phyloP scores from a whole-genome alignment of 2,329 filamentous ascomycete genomes.

The Didymellaceae sp. region DNA sequence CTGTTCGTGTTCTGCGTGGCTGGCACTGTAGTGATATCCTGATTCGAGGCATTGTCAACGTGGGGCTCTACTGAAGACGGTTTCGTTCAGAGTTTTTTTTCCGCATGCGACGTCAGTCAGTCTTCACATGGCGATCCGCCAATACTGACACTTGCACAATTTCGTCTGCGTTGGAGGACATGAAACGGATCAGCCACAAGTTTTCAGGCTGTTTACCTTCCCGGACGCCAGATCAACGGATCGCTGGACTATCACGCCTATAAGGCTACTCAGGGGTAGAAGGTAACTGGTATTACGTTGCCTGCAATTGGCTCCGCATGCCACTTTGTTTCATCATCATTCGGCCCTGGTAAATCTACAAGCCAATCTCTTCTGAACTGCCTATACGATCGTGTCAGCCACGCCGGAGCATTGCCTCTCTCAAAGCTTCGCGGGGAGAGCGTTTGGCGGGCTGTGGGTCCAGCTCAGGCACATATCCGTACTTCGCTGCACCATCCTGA shows the following conservation, averaged over 20 bases:
- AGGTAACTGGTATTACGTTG: conserved; percentile 7
- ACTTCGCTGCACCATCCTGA: conserved; percentile 7
- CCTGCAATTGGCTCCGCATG: conserved; percentile 1
- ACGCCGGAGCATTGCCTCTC: conserved; percentile 10
- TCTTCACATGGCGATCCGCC: conserved; percentile 2
- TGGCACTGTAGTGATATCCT: too few relatives aligned
- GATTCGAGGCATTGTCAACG: too few relatives aligned
- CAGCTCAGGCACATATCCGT: conserved; percentile 1
- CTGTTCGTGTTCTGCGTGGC: not conserved
- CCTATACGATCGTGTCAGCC: not conserved
- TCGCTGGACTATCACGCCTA: conserved; percentile 4
- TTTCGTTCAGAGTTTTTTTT: not conserved
- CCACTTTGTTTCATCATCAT: not conserved
- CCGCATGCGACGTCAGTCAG: not conserved
- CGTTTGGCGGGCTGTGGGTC: conserved; percentile 10
- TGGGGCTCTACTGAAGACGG: not conserved
- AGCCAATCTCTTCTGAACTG: not conserved
- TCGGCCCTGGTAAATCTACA: not conserved
- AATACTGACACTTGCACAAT: conserved; percentile 14
- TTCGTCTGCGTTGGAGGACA: conserved; percentile 5
- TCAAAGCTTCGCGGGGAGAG: not conserved
- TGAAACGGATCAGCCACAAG: conserved; percentile 17
- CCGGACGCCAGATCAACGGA: conserved; percentile 17
- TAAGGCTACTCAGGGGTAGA: conserved; percentile 17
- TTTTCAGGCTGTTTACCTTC: conserved; percentile 9